Base-by-base conservation (phyloP, 2,329 filamentous ascomycete genomes). In the Metarhizium sp. region DNA sequence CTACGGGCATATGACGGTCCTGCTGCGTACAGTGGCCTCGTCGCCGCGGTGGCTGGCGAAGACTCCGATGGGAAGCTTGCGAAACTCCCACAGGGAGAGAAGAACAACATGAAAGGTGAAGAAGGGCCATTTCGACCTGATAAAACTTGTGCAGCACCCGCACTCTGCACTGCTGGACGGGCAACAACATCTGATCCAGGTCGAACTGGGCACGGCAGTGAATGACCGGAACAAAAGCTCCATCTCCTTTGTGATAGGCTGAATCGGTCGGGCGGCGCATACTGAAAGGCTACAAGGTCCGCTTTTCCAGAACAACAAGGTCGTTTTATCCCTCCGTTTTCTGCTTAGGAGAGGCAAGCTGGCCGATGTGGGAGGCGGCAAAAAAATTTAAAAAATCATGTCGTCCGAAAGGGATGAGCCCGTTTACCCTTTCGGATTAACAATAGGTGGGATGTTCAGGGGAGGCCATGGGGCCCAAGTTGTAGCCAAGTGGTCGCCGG, bases 181-280 rank as follows among this genome's bases (percentile, higher is more conserved):
- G 30, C 46, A 55, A 54, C 38, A 16, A 11, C 38, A 36, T 58
- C 40, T 51, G 52, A 52, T 55, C 49, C 48, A 49, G 10, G 20
- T 50, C 50, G 38, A 49, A 45, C 50, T 52, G 30, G 53, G 54
- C 51, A 47, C 18, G 51, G 46, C n/a, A 42, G 10, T 43, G 18
- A 40, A n/a, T 3, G n/a, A 16, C 50, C 57, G 59, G 59, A 60
- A 52, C 50, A 58, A 55, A 55, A 36, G 55, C 55, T 58, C 59
- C 59, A 5, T 43, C 4, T 13, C 13, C 10, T 4, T 29, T 50
- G 46, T 60, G 58, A 60, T 56, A 55, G 57, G 57, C 34, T 30
- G 16, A 29, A 16, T 30, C 6, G 30, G 29, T 42, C 34, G 43
- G 34, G 58, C 53, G 38, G 53, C 36, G 54, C 54, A 49, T 46